Evolutionary conservation across 495 filamentous ascomycete species (phyloP), one percentile per base, ranked within the genome.

Genomic region (Jackrogersella minutella): DNA sequence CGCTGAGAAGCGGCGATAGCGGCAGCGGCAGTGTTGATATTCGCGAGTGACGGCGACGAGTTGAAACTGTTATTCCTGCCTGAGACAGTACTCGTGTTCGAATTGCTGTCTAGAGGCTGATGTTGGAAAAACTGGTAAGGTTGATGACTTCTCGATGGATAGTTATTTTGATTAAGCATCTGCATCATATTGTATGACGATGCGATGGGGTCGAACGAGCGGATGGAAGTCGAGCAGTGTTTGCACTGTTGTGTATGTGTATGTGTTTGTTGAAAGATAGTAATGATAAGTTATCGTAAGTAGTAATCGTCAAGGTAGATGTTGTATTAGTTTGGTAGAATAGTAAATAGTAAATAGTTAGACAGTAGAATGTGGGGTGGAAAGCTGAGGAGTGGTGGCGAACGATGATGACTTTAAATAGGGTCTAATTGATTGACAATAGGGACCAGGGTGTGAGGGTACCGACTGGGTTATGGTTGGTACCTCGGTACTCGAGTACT

Each of bases 1-100:
- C 53, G 62, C 58, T 74, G 65, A 40, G 64, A 61, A 21, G 65
- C 70, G 49, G 74, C 69, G 53, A 75, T 65, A 26, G 74, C 69
- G 52, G 74, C 69, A 47, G 73, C 72, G 33, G 74, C 71, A 16
- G 70, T 78, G 54, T 81, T 77, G 51, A 81, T 69, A 31, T 78
- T 73, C n/a, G 80, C 74, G 62, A 79, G 76, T 13, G 67, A 59
- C 31, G 51, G 33, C 31, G 64, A 57, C 17, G 41, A 41, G 3
- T 60, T 21, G 17, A 69, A 64, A 26, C 11, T 17, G 51, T 53
- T 51, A 22, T 26, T 60, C 50, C 63, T 60, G 19, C 44, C 41
- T 13, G 41, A 11, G n/a, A 37, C 21, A 36, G 56, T 56, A 26
- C 21, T 69, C 51, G 66, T 60, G 43, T 44, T 61, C 43, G 60